These are phyloP conservation scores for Melastoma malabathricum DNA, from an alignment of 345 rosid species.

Conservation along the genomic window DNA sequence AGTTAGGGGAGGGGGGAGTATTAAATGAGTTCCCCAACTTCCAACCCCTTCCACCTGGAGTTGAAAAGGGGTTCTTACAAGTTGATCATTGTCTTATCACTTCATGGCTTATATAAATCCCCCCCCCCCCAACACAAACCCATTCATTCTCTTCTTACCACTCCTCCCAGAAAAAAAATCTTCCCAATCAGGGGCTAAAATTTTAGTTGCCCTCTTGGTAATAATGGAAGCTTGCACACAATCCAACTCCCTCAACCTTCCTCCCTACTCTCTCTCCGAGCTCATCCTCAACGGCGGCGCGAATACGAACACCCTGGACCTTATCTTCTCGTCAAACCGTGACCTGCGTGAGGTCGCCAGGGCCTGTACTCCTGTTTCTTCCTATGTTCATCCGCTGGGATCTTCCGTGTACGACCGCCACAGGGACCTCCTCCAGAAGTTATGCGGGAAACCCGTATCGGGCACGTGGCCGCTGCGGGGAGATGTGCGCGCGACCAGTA, in stretches of 20 bases:
- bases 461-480: slow-evolving; percentile 3
- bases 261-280: slow-evolving; percentile 49
- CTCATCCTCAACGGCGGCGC: slow-evolving; percentile 59
- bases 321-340: slow-evolving; percentile 42
- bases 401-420: slow-evolving; percentile 77
- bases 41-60: no score
- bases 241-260: slow-evolving; percentile 14
- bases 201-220: no score
- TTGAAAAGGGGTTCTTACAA: no score
- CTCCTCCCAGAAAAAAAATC: no score
- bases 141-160: no score
- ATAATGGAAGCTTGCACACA: neutral
- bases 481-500: neutral
- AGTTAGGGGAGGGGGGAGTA: no score
- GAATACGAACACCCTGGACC: slow-evolving; percentile 49
- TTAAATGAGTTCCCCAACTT: no score
- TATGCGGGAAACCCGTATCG: slow-evolving; percentile 20
- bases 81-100: no score
- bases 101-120: no score
- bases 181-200: no score
- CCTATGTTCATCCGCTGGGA: slow-evolving; percentile 34
- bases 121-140: no score
- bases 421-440: slow-evolving; percentile 55
- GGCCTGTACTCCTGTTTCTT: neutral
- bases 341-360: no score